Evolutionary conservation across 306 rosid species (phyloP).

Genomic region (Carpinus fangiana): DNA sequence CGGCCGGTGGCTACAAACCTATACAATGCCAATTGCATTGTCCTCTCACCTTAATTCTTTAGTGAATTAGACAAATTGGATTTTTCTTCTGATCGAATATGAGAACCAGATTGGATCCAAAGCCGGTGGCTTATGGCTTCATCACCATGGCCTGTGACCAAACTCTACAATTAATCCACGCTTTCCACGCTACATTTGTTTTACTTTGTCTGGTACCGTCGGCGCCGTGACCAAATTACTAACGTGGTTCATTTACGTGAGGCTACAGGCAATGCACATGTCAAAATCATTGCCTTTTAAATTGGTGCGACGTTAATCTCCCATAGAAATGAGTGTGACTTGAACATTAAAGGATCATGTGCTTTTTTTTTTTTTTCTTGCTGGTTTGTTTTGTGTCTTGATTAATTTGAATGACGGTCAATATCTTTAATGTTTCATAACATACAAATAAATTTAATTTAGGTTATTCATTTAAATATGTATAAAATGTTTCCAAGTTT

Average conservation of each 20-base stretch:
- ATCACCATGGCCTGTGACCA: neutral
- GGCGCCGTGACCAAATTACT: slow-evolving; percentile 2
- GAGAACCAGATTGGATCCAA: neutral
- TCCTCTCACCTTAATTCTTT: too few relatives aligned
- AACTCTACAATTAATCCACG: neutral
- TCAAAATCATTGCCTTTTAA: neutral
- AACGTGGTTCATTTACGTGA: neutral
- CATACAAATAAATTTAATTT: too few relatives aligned
- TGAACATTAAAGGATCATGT: too few relatives aligned
- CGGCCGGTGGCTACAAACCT: too few relatives aligned
- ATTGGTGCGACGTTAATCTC: neutral
- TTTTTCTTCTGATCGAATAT: neutral
- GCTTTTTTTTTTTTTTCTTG: too few relatives aligned
- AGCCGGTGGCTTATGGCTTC: slow-evolving; percentile 1
- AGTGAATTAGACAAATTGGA: neutral
- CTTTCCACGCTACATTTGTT: neutral
- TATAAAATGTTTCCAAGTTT: too few relatives aligned
- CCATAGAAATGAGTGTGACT: neutral
- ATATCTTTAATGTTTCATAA: too few relatives aligned
- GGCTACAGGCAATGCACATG: neutral
- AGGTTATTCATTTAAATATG: too few relatives aligned
- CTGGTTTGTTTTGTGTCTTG: too few relatives aligned
- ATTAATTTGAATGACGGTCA: too few relatives aligned
- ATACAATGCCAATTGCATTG: neutral
- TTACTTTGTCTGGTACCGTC: neutral